Base-by-base conservation (phyloP, 257 asterid genomes). In the Nicotiana noctiflora region DNA sequence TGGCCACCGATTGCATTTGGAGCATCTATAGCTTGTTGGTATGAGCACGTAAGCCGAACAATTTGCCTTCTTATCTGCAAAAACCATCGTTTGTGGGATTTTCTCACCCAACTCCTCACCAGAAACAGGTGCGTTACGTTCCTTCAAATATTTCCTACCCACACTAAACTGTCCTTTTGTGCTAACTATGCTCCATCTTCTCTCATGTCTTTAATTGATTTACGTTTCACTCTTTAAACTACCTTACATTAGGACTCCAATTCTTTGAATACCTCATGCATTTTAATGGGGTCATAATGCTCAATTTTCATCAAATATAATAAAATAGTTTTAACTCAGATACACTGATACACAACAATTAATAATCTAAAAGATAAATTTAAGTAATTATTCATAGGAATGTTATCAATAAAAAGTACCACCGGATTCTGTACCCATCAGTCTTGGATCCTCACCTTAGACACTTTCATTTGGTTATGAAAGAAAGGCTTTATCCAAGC, bases 11-110 rank as follows among this genome's bases (percentile, higher is more conserved):
- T 93, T 2, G 93, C 90, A 0, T 91, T 96, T 32, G 99, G 96
- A 25, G 92, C 98, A n/a, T 96, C 99, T 7, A 8, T 96, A 1
- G 98, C 96, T 5, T 93, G 97, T 60, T 96, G 99, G 99, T 96
- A 96, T 82, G 99, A 96, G 76, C 99, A 96, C 76, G 82, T 96
- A 9, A 87, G 95, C 83, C 89, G 99, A 63, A 92, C 98, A 2
- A 75, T 91, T 37, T 93, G 97, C 85, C 92, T 96, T 29, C 85
- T 96, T 51, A 86, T 96, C 32, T 90, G 97, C 94, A 96, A 91
- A 83, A 90, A 96, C 86, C 99, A 96, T 83, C 96, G 97, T 0
- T 17, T 92, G 4, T 91, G 97, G 98, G 97, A 96, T 21, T 92
- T 87, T 87, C 89, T 96, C 59, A 84, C 97, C 92, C 92, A 91